Evolutionary conservation across 1,139 yeast genomes (phyloP).

Genomic region (Lodderomyces theae): DNA sequence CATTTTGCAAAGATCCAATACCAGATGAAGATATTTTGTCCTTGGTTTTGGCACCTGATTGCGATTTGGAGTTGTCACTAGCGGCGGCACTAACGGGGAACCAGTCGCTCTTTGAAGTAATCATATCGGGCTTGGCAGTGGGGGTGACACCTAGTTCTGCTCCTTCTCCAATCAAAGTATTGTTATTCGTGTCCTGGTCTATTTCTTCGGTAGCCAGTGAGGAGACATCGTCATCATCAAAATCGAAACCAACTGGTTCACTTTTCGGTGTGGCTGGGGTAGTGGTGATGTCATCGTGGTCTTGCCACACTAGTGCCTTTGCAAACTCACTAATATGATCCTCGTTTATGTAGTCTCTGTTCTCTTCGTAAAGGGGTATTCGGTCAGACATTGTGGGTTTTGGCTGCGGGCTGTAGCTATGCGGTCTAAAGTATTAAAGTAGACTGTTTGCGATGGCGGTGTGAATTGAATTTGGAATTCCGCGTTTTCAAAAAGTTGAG

Average conservation of each 20-base stretch:
- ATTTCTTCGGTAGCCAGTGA: constrained; percentile 8
- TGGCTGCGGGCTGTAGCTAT: too few species aligned
- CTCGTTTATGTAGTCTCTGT: constrained; percentile 34
- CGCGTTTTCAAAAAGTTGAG: too few species aligned
- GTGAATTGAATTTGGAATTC: too few species aligned
- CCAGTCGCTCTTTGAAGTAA: constrained; percentile 68
- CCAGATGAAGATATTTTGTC: constrained; percentile 10
- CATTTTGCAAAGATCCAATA: constrained; percentile 29
- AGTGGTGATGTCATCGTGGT: constrained; percentile 19
- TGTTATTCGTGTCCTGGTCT: constrained; percentile 1
- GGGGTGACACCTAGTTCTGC: constrained; percentile 8
- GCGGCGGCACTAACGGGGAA: constrained; percentile 47
- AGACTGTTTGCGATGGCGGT: too few species aligned
- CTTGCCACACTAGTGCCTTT: constrained; percentile 41
- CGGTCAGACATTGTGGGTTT: constrained; percentile 5
- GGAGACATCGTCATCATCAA: constrained; percentile 6
- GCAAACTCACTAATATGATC: constrained; percentile 42
- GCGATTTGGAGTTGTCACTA: constrained; percentile 3
- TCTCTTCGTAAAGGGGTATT: constrained; percentile 26
- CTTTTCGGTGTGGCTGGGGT: constrained; percentile 12
- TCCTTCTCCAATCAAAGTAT: constrained; percentile 6
- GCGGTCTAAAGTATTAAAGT: too few species aligned
- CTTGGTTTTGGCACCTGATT: constrained; percentile 5
- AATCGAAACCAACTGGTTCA: constrained; percentile 5
- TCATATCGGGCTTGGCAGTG: constrained; percentile 28